Base-by-base conservation (phyloP, 371 early-diverging fungal species). In the Syncephalastrum sp. region DNA sequence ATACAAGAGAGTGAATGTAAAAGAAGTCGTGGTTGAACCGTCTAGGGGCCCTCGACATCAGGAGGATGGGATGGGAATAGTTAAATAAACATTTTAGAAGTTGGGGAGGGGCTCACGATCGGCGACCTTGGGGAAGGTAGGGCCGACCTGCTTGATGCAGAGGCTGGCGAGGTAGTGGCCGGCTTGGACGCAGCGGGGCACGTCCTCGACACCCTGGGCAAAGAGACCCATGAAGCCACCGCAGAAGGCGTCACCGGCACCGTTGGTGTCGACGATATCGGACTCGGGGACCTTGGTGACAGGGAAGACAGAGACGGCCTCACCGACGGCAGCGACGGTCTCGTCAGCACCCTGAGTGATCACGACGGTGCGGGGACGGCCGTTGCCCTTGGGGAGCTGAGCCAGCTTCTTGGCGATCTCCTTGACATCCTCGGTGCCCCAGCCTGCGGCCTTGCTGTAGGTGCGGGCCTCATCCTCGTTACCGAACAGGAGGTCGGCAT, bases 221-320 rank as follows among this genome's bases (percentile, higher is more conserved):
- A 83, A 83, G 69, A 91, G 85, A 54, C 90, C 81, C 65, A 96
- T 69, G 85, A 94, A 98, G 23, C 95, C 98, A 61, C 95, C 98
- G 61, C 86, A 89, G 83, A 96, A 98, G 51, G 93, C 96, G 77
- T 98, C 98, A 68, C 98, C 96, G 63, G 95, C 96, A 67, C 96
- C 98, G 77, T 97, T 97, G 68, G 95, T 92, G 72, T 98, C 98
- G 49, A 92, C 92, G 59, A 98, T 93, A 60, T 93, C 85, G 47
- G 73, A 64, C 29, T 57, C 63, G 15, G 74, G 74, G 47, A 93
- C 86, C 64, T 82, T 75, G 63, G 82, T 78, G 57, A 95, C 87
- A 33, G 92, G 88, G 82, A 79, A 92, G 51, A 72, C 74, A 38
- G 79, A 66, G 46, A 82, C 68, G 47, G 70, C 69, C 56, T 87